Base-by-base conservation (phyloP, 1,284 basidiomycete genomes). In the Bjerkandera adusta region DNA sequence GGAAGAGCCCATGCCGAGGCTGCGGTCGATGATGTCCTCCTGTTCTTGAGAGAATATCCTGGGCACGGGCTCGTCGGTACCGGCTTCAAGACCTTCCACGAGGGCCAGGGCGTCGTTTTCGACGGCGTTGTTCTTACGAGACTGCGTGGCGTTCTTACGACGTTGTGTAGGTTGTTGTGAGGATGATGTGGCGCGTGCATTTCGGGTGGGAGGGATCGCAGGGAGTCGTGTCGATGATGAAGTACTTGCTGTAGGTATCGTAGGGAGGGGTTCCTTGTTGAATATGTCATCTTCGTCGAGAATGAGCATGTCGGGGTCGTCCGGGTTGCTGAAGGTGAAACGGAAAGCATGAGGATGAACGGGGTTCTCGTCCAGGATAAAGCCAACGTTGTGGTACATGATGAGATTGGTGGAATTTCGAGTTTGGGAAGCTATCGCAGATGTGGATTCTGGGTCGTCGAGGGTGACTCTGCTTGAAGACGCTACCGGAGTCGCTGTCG, bases 271-370 rank as follows among this genome's bases (percentile, higher is more conserved):
- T 44, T n/a, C 32, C 3, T 51, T 18, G 22, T 55, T 51, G 43
- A 57, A 51, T 7, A 52, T 44, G 16, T 42, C 45, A 3, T 36
- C 45, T 3, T 52, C 51, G 21, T 58, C 59, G 16, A 46, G 39
- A 18, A 55, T 20, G n/a, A 61, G 37, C 32, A 42, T 41, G 45
- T 56, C 61, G 6, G 59, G 61, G 38, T 63, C 58, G 47, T 60
- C 59, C 3, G 64, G 57, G 38, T 65, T 49, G 1, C 58, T 57
- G 47, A 59, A 63, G 2, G 55, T 58, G 54, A 64, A 61, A 8
- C 59, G 5, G 51, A 64, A 64, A 8, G 50, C 54, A 36, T 49
- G 49, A 3, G 47, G 22, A 7, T 37, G 57, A 32, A 5, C 52
- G 47, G 8, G 50, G 54, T 16, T 18, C 22, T 53, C 51, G 24